Evolutionary conservation across 179 eudicot species (phyloP), one percentile per base, ranked within the genome.

Genomic region (Sideroxylon spinosum): DNA sequence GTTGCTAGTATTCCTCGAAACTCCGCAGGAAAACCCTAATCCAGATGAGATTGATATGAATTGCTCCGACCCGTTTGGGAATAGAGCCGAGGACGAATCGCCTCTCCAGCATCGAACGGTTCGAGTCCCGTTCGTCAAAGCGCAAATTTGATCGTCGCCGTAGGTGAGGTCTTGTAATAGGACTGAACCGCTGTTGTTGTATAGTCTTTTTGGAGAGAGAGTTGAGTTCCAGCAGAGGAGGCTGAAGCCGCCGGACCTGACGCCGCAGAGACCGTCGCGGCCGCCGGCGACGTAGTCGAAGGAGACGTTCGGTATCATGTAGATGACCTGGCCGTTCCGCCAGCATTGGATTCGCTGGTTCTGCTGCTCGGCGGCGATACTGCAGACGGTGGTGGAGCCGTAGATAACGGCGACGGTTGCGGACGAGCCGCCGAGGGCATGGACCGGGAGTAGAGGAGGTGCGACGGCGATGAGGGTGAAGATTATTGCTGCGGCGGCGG

Each of bases 241-340:
- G 32, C 80, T 82, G 52, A 37, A 57, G 23, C 97, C 97, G 62
- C 95, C 97, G 64, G 95, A 86, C 32, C 90, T 80, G 10, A 91
- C 79, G 17, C 86, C 97, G 84, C 97, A 93, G 81, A 95, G 82
- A 74, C 84, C 81, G 81, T 78, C 83, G 67, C 77, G 82, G 53
- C 98, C 98, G 50, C 93, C 98, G 76, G 93, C 82, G 74, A 93
- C 77, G 76, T 80, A 80, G 67, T 88, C 91, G 80, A 85, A 95
- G 49, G 97, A 91, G 62, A 82, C 74, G 46, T 82, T 76, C 23
- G 90, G 93, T 32, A 62, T 81, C 19, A 88, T 22, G 16, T 68
- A 3, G 19, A 81, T 13, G 44, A 50, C 53, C 2, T 11, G 59
- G 7, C 79, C 84, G 32, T 76, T 32, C 48, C 74, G 68, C 77